Evolutionary conservation across 495 filamentous ascomycete genomes (phyloP).

Genomic region (Penicillium goetzii): DNA sequence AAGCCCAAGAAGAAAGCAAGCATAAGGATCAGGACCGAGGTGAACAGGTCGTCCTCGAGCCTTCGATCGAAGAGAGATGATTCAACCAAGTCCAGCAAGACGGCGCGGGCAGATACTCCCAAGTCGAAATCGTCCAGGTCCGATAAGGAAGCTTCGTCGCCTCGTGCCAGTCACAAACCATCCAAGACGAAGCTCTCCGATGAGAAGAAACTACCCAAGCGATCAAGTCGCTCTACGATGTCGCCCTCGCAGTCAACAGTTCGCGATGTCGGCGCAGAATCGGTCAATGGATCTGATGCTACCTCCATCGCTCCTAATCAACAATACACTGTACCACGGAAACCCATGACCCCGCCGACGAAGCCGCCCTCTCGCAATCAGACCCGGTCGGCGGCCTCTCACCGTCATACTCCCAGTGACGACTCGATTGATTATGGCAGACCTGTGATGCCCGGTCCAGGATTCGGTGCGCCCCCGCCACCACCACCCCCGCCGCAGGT

Average conservation of each 20-base stretch:
- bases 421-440: slow-evolving; percentile 45
- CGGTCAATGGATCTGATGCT: slow-evolving; percentile 62
- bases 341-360: slow-evolving; percentile 41
- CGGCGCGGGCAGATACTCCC: slow-evolving; percentile 46
- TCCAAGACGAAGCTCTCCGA: slow-evolving; percentile 40
- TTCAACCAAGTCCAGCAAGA: slow-evolving; percentile 44
- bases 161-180: slow-evolving; percentile 41
- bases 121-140: slow-evolving; percentile 41
- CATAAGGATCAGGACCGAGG: slow-evolving; percentile 47
- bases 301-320: slow-evolving; percentile 70
- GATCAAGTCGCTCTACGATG: slow-evolving; percentile 38
- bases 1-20: slow-evolving; percentile 43
- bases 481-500: slow-evolving; percentile 78
- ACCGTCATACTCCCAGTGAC: slow-evolving; percentile 42
- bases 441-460: slow-evolving; percentile 41
- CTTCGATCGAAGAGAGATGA: slow-evolving; percentile 46
- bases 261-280: slow-evolving; percentile 46
- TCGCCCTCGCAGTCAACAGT: slow-evolving; percentile 43
- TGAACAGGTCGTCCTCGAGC: slow-evolving; percentile 48
- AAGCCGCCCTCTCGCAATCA: slow-evolving; percentile 49
- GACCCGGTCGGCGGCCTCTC: slow-evolving; percentile 42
- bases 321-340: slow-evolving; percentile 45
- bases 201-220: slow-evolving; percentile 39
- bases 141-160: slow-evolving; percentile 34
- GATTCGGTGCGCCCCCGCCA: slow-evolving; percentile 64